These are phyloP conservation scores for Arachis hypogaea DNA, from an alignment of 306 rosid genomes.

Conservation along the genomic window DNA sequence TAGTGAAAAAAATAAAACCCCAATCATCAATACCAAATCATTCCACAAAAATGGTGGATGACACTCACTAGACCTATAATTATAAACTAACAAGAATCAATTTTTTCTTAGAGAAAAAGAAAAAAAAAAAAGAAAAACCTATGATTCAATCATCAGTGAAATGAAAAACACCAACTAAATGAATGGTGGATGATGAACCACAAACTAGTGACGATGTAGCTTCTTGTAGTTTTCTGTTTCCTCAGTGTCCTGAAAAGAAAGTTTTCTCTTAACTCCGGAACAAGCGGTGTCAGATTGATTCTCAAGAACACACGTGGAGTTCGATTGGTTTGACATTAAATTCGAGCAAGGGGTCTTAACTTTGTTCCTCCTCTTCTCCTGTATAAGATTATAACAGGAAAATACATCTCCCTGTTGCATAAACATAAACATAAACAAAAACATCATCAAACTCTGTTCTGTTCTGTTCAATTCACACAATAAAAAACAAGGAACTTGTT, in stretches of 20 bases:
- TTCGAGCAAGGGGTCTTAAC: constrained; percentile 58
- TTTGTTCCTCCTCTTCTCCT: constrained; percentile 49
- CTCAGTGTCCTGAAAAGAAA: constrained; percentile 53
- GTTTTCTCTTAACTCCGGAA: constrained; percentile 76
- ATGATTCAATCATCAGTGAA: constrained; percentile 47
- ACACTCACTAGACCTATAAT: constrained; percentile 51
- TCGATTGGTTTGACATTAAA: constrained; percentile 47
- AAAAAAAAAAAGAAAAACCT: constrained; percentile 40
- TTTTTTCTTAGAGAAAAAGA: constrained; percentile 4
- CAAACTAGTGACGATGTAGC: constrained; percentile 50
- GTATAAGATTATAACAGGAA: constrained; percentile 73
- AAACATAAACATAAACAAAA: constrained; percentile 9
- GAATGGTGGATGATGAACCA: constrained; percentile 23
- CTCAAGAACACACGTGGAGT: constrained; percentile 54
- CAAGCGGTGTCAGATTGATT: constrained; percentile 46
- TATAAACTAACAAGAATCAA: constrained; percentile 49
- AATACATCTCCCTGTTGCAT: constrained; percentile 67
- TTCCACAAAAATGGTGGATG: constrained; percentile 56
- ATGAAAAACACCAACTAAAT: constrained; percentile 52
- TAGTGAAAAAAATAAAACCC: constrained; percentile 64
- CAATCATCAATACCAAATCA: constrained; percentile 66
- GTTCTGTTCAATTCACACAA: background rate
- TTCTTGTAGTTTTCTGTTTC: constrained; percentile 48
- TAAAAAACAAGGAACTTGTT: too few relatives aligned
- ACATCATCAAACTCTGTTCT: constrained; percentile 23